Evolutionary conservation across 1,284 basidiomycete species (phyloP), one percentile per base, ranked within the genome.

Genomic region (Ceratobasidium sp.): DNA sequence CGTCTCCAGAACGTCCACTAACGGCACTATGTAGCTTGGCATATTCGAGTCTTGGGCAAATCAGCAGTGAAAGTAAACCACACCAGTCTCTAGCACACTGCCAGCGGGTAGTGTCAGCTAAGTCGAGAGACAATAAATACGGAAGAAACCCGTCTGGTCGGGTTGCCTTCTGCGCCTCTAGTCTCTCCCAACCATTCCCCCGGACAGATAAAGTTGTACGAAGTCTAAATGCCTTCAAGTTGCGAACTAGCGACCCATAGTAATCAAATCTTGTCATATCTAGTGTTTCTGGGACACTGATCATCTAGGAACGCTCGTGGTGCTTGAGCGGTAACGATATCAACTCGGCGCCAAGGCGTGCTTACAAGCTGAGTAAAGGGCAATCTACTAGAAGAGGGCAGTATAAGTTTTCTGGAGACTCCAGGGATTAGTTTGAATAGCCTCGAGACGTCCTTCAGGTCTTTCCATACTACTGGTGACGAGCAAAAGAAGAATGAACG

Each of bases 221-320:
- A 17, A 17, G 20, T 17, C 17, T 46, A 38, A 56, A 75, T 3
- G 66, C 33, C 10, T 26, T 28, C 20, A 75, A 23, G 12, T 42
- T 40, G 40, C 66, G 61, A n/a, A 75, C 61, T 12, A 75, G 33
- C 5, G 46, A n/a, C n/a, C 61, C 61, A 54, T 75, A 75, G 40
- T 54, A 66, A 10, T 75, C 62, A 20, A 75, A 75, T 28, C 73
- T 46, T 7, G 48, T 38, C 48, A 75, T 65, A 33, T 75, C 50
- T 1, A 54, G 56, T 10, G 50, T 17, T 42, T 75, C 50, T 28
- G 46, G 59, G 26, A 65, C 20, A 23, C 66, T 28, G n/a, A 75
- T 44, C 15, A 26, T 40, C 73, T 75, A n/a, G 61, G 40, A 23
- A 23, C n/a, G 15, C 17, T 13, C 28, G 4, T 13, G n/a, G 20